Evolutionary conservation across 2,329 filamentous ascomycete genomes (phyloP), one percentile per base, ranked within the genome.

Genomic region (Colletotrichum sansevieriae): DNA sequence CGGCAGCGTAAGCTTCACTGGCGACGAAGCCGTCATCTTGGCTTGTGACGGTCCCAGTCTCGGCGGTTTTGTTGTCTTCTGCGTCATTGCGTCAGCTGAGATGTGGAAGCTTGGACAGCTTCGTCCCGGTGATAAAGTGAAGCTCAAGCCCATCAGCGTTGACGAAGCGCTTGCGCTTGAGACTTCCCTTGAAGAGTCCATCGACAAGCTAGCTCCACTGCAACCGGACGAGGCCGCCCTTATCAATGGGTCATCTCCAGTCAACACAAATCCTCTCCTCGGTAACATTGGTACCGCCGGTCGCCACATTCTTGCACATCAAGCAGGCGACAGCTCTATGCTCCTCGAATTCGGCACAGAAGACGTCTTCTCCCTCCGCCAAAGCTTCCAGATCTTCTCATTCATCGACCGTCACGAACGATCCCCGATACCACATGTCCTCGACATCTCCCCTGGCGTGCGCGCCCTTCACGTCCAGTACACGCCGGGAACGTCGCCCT

Each of bases 61-160:
- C 0, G 81, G 81, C 15, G 81, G 81, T 0, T 82, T 83, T 22
- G 74, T 83, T 2, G 78, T 80, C 1, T 78, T 79, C 29, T 80
- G 76, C 20, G 77, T 79, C 0, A 75, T 83, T 4, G 76, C 76
- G 5, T 76, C 76, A 12, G 77, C 77, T 0, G 80, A 83, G 37
- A 72, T 82, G 72, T 83, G 79, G 79, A 82, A 82, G 71, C 68
- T 83, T 25, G 82, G 81, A 10, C 81, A 82, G 65, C 73, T 80
- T 13, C 75, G 75, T 8, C 78, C 80, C 2, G 81, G 81, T 1
- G 81, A 83, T 65, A 74, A 71, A 13, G 75, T 81, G n/a, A 73
- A 71, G 0, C 76, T 82, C 39, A 73, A 72, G 1, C 74, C 77
- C 10, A 74, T 81, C 33, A 72, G 57, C 9, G 71, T 75, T 8